These are phyloP conservation scores for Amanita fuliginea DNA, from an alignment of 768 basidiomycete genomes.

Conservation along the genomic window DNA sequence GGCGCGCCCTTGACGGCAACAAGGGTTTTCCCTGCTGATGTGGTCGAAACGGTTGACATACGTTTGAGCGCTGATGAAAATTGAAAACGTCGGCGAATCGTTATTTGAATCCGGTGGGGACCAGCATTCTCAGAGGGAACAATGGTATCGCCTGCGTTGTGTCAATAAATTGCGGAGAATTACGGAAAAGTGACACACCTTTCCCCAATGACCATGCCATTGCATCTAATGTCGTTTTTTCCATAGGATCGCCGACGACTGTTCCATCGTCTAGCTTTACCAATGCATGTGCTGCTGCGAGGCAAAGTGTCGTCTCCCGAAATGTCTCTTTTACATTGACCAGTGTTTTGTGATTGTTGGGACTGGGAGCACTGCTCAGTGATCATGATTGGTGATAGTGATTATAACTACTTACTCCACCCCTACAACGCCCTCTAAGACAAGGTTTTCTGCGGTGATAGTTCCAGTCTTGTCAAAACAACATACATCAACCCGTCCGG, in stretches of 20 bases:
- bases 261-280: constrained; percentile 91
- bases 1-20: constrained; percentile 93
- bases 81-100: constrained; percentile 87
- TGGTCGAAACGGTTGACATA: constrained; percentile 82
- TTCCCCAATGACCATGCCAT: constrained; percentile 78
- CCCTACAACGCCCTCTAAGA: constrained; percentile 89
- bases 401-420: constrained; percentile 55
- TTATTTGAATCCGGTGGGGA: constrained; percentile 47
- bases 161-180: constrained; percentile 13
- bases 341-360: constrained; percentile 49
- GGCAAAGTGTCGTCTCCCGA: constrained; percentile 72
- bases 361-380: constrained; percentile 25
- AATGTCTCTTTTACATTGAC: constrained; percentile 69
- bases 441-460: constrained; percentile 91
- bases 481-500: constrained; percentile 94
- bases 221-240: constrained; percentile 88
- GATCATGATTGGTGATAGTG: constrained; percentile 4
- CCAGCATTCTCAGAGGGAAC: constrained; percentile 44
- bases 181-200: constrained; percentile 28
- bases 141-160: constrained; percentile 51
- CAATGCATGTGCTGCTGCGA: constrained; percentile 92
- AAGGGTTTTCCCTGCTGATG: constrained; percentile 48
- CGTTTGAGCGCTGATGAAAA: constrained; percentile 96
- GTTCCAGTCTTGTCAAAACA: constrained; percentile 99
- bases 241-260: constrained; percentile 97